phyloP scores from a whole-genome alignment of 1,284 basidiomycete species.

The Sporisorium sorghi region DNA sequence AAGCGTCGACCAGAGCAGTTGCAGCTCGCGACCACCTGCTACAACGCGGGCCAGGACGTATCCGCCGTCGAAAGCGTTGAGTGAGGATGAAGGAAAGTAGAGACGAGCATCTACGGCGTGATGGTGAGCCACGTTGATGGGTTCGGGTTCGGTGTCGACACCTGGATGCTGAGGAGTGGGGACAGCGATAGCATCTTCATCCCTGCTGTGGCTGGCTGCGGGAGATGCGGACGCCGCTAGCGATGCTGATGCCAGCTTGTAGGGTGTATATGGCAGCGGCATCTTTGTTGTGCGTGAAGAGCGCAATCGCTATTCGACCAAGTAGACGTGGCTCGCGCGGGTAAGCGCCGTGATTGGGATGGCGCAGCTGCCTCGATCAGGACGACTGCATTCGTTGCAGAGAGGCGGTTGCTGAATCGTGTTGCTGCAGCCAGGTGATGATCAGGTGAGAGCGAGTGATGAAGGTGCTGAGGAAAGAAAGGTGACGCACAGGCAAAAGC shows the following conservation, averaged over 20 bases:
- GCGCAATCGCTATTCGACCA: background rate
- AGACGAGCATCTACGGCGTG: constrained; percentile 46
- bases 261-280: constrained; percentile 49
- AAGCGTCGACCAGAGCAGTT: constrained; percentile 49
- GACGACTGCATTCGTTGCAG: background rate
- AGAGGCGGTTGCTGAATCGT: no score
- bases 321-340: background rate
- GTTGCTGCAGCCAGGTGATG: no score
- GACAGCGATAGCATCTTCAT: constrained; percentile 38
- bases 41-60: constrained; percentile 54
- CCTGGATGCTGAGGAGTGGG: constrained; percentile 53
- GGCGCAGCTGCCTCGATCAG: background rate
- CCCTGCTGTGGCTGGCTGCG: constrained; percentile 9
- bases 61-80: constrained; percentile 24
- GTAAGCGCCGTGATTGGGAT: background rate
- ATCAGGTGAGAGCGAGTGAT: background rate
- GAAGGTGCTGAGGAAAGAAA: background rate
- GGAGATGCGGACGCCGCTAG: constrained; percentile 24
- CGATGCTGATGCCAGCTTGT: constrained; percentile 48
- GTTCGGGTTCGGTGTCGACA: constrained; percentile 21
- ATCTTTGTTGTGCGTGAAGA: constrained; percentile 2
- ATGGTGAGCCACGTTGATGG: constrained; percentile 26
- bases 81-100: constrained; percentile 36
- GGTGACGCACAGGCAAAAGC: constrained; percentile 9
- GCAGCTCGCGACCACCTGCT: constrained; percentile 45